Conservation (phyloP, 2,329 filamentous ascomycete species). For the Elsinoe fawcettii region DNA sequence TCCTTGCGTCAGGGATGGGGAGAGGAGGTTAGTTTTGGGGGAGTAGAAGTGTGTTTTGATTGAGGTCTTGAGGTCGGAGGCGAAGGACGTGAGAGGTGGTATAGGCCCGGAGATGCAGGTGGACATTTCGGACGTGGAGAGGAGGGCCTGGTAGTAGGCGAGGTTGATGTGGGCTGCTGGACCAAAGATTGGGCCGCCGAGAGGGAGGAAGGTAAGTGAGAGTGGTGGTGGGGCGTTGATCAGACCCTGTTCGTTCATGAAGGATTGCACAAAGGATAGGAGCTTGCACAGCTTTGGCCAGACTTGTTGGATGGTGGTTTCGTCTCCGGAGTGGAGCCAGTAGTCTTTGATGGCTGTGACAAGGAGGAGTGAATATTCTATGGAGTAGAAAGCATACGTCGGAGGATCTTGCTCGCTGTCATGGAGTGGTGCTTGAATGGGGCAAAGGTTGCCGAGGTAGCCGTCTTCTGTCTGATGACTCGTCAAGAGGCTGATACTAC, state of each 20-base stretch:
- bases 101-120: not conserved
- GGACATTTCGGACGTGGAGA: not conserved
- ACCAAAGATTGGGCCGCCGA: constrained; percentile 3
- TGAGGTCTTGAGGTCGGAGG: not conserved
- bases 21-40: not conserved
- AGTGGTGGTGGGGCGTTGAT: not conserved
- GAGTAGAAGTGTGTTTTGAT: not conserved
- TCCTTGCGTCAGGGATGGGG: not conserved
- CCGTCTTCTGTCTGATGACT: constrained; percentile 19
- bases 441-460: constrained; percentile 18
- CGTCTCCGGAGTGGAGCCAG: constrained; percentile 16
- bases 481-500: constrained; percentile 17
- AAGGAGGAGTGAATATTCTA: constrained; percentile 18
- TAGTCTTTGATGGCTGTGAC: constrained; percentile 18
- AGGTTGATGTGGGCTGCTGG: constrained; percentile 1
- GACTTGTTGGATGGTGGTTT: constrained; percentile 2
- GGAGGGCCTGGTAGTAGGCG: not conserved
- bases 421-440: constrained; percentile 19
- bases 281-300: not conserved
- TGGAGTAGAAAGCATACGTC: constrained; percentile 20
- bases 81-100: not conserved
- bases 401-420: constrained; percentile 15
- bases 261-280: not conserved
- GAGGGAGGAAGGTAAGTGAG: not conserved
- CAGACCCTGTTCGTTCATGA: not conserved